A percentile compares a stretch with the other conserved stretches of the same genome.
These are phyloP conservation scores for Lactifluus volemus DNA, from an alignment of 768 basidiomycete genomes.

Conservation along the genomic window DNA sequence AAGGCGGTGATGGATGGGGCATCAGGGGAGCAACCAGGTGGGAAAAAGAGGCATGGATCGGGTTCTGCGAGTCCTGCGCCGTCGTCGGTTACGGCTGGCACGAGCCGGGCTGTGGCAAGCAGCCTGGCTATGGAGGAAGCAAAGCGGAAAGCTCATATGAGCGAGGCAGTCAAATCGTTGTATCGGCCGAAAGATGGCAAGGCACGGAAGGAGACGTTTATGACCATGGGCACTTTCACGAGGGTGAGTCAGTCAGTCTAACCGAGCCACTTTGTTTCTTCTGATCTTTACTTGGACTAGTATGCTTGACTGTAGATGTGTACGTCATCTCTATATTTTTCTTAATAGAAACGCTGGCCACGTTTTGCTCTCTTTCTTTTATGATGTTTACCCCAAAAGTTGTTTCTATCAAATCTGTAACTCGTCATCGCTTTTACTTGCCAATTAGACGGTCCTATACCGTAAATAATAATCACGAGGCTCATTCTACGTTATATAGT, in stretches of 20 bases:
- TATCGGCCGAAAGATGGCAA: slow-evolving; percentile 53
- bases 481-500: background rate
- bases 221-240: slow-evolving; percentile 88
- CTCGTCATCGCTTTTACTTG: background rate
- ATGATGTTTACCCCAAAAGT: background rate
- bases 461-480: slow-evolving; percentile 8
- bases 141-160: slow-evolving; percentile 79
- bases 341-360: slow-evolving; percentile 14
- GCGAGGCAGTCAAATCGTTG: slow-evolving; percentile 74
- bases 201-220: slow-evolving; percentile 74
- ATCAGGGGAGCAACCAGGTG: slow-evolving; percentile 26
- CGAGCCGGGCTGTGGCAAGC: slow-evolving; percentile 51
- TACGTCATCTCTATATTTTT: too few species aligned
- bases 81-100: slow-evolving; percentile 42
- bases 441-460: background rate
- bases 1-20: slow-evolving; percentile 37
- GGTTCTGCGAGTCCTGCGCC: slow-evolving; percentile 27
- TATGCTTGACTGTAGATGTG: too few species aligned
- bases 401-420: background rate
- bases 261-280: too few species aligned
- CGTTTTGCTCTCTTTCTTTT: too few species aligned
- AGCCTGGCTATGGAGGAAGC: slow-evolving; percentile 75
- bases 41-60: slow-evolving; percentile 6
- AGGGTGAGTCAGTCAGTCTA: slow-evolving; percentile 46
- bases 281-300: too few species aligned